phyloP scores from a whole-genome alignment of 768 basidiomycete genomes.

The Boletus subparvulus region DNA sequence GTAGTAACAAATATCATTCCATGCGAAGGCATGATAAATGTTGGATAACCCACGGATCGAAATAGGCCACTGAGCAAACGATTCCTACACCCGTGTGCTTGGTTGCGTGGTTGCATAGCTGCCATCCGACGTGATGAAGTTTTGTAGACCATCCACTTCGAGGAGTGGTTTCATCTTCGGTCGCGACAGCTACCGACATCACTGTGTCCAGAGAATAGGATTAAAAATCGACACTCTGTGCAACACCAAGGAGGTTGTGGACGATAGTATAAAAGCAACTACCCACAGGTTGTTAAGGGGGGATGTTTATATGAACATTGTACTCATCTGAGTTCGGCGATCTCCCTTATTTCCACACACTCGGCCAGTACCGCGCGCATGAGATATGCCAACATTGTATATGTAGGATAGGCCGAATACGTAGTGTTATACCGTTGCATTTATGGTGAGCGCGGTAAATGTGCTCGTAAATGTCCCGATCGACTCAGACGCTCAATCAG shows the following conservation, averaged over 20 bases:
- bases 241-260: neutral
- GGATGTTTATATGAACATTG: too few species aligned
- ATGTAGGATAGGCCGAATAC: too few species aligned
- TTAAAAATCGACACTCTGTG: neutral
- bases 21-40: neutral
- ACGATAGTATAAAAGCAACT: conserved; percentile 2
- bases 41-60: conserved; percentile 65
- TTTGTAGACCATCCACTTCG: conserved; percentile 20
- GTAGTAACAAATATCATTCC: neutral
- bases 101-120: conserved; percentile 49
- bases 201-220: neutral
- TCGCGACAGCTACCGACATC: conserved; percentile 14
- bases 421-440: too few species aligned
- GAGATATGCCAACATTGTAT: too few species aligned
- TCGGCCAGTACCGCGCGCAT: too few species aligned
- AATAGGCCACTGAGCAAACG: conserved; percentile 85
- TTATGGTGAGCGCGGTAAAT: too few species aligned
- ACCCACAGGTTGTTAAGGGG: too few species aligned
- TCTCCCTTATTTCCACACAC: too few species aligned
- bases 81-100: conserved; percentile 82
- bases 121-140: conserved; percentile 25
- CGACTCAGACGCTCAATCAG: too few species aligned
- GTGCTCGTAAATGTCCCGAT: too few species aligned
- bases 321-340: too few species aligned
- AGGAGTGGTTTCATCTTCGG: conserved; percentile 4